phyloP scores from a whole-genome alignment of 2,329 filamentous ascomycete genomes.

The Penicillium hesseltinei region DNA sequence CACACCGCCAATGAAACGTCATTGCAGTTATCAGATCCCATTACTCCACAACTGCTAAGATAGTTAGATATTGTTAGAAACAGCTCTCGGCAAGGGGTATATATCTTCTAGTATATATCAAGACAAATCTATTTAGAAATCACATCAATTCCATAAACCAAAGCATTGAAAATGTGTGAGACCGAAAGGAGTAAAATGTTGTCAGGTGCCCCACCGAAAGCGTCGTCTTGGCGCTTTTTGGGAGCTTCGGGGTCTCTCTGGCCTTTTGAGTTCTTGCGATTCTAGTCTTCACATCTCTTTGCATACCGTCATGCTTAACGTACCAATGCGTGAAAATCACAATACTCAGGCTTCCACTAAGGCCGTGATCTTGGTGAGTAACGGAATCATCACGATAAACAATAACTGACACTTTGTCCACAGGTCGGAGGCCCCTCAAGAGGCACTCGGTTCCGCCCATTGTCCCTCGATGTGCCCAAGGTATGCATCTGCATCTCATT shows the following conservation, averaged over 20 bases:
- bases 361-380: slow-evolving; percentile 83
- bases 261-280: background rate
- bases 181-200: slow-evolving; percentile 10
- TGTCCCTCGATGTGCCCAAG: slow-evolving; percentile 95
- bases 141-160: background rate
- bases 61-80: background rate
- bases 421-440: slow-evolving; percentile 93
- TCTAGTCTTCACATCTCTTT: background rate
- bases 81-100: background rate
- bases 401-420: slow-evolving; percentile 30
- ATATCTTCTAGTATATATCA: background rate
- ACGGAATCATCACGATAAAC: slow-evolving; percentile 7
- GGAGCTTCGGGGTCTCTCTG: slow-evolving; percentile 15
- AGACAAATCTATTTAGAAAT: background rate
- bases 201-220: slow-evolving; percentile 28
- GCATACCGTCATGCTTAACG: slow-evolving; percentile 42
- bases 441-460: slow-evolving; percentile 90
- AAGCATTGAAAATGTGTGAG: background rate
- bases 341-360: slow-evolving; percentile 67
- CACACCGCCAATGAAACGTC: background rate
- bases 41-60: background rate
- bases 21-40: background rate
- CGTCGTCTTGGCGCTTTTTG: slow-evolving; percentile 22
- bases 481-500: slow-evolving; percentile 46
- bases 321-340: slow-evolving; percentile 44